Evolutionary conservation across 306 rosid genomes (phyloP).

Genomic region (Cercis canadensis): DNA sequence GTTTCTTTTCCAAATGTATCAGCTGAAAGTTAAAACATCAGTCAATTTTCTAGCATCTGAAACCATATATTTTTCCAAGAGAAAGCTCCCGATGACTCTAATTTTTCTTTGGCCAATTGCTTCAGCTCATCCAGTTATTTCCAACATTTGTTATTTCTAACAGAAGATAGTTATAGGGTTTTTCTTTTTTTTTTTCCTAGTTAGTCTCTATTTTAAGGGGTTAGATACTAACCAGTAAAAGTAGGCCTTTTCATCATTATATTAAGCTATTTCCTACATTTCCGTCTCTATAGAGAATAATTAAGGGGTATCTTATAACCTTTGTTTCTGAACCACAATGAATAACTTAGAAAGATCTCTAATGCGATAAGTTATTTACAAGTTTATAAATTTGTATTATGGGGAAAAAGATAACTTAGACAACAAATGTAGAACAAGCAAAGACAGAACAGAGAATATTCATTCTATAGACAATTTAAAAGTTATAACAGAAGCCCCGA

Average conservation of each 20-base stretch:
- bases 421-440: conserved; percentile 5
- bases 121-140: conserved; percentile 4
- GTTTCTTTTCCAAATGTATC: background rate
- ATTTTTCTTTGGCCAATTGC: background rate
- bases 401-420: conserved; percentile 14
- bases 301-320: background rate
- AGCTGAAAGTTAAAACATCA: conserved; percentile 7
- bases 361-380: background rate
- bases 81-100: background rate
- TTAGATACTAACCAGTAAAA: background rate
- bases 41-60: background rate
- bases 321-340: background rate
- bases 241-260: conserved; percentile 4
- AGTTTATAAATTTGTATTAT: conserved; percentile 17
- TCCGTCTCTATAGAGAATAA: too few species aligned
- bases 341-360: background rate
- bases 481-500: conserved; percentile 4
- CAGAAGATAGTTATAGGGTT: too few species aligned
- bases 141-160: background rate
- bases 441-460: conserved; percentile 15
- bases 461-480: conserved; percentile 29
- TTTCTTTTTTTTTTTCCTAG: background rate
- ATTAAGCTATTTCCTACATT: conserved; percentile 1
- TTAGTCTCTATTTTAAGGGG: conserved; percentile 23
- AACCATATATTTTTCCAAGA: background rate